Evolutionary conservation across 768 basidiomycete species (phyloP).

Genomic region (Daedaleopsis nitida): DNA sequence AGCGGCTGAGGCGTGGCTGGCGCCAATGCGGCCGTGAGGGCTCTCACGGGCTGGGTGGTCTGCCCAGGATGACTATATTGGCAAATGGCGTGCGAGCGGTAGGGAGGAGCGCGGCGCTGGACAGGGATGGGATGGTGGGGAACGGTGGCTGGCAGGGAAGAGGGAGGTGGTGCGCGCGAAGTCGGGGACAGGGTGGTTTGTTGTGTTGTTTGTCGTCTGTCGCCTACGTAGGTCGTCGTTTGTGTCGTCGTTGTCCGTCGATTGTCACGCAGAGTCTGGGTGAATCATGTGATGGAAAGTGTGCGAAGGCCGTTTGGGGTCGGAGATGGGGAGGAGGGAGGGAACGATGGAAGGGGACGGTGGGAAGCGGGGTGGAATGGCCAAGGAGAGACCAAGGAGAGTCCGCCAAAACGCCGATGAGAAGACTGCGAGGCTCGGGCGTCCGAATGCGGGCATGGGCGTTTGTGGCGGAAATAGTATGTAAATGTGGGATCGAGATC

Average conservation of each 20-base stretch:
- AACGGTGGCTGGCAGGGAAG: conserved; percentile 4
- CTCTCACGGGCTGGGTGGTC: conserved; percentile 9
- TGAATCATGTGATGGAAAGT: neutral
- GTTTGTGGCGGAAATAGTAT: conserved; percentile 2
- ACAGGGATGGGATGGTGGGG: neutral
- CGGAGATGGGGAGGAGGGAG: conserved; percentile 14
- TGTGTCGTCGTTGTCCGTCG: neutral
- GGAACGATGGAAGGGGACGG: conserved; percentile 1
- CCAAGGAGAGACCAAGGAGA: conserved; percentile 8
- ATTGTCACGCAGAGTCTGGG: neutral
- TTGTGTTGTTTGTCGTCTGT: neutral
- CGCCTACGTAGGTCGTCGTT: neutral
- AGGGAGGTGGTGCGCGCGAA: neutral
- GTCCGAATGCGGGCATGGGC: neutral
- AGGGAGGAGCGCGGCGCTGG: neutral
- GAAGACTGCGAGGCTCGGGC: conserved; percentile 18
- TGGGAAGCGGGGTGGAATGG: neutral
- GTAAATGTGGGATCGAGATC: conserved; percentile 13
- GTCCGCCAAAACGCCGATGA: conserved; percentile 21
- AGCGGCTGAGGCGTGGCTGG: conserved; percentile 91
- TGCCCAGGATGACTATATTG: conserved; percentile 9
- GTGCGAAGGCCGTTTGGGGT: conserved; percentile 6
- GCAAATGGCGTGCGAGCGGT: conserved; percentile 14
- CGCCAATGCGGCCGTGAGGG: conserved; percentile 82
- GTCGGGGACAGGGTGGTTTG: neutral